Conservation (phyloP, 179 eudicot genomes). For the Vitellaria paradoxa region DNA sequence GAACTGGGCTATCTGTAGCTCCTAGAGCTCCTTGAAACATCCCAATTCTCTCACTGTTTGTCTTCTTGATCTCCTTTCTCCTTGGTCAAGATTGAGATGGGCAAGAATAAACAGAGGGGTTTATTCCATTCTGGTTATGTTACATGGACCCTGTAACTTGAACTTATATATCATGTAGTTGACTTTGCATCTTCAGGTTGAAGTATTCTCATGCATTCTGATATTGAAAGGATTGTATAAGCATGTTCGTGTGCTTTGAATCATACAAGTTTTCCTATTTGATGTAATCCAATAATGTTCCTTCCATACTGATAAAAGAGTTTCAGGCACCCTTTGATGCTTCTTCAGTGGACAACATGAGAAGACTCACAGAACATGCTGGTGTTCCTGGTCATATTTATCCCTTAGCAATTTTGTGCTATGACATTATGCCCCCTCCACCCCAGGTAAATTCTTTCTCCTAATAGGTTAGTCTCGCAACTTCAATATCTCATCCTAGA, state of each 20-base stretch:
- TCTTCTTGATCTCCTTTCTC: too few species aligned
- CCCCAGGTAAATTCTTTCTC: constrained; percentile 36
- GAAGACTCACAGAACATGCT: constrained; percentile 86
- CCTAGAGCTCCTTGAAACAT: too few species aligned
- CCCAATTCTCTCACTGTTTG: too few species aligned
- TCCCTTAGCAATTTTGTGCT: constrained; percentile 75
- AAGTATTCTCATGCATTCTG: background rate
- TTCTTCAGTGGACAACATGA: constrained; percentile 84
- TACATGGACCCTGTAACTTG: background rate
- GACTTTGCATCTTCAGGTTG: background rate
- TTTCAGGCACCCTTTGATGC: constrained; percentile 91
- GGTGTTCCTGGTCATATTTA: constrained; percentile 88
- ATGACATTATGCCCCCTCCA: constrained; percentile 89
- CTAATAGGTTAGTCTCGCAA: background rate
- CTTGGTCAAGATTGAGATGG: too few species aligned
- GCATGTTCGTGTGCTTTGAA: constrained; percentile 3
- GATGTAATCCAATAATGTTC: constrained; percentile 17
- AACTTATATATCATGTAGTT: background rate
- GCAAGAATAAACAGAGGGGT: too few species aligned
- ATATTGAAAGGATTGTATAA: background rate
- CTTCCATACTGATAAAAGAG: constrained; percentile 34
- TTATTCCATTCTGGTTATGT: background rate
- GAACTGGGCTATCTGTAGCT: too few species aligned
- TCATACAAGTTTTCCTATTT: background rate
- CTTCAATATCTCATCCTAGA: background rate